Evolutionary conservation across 495 filamentous ascomycete species (phyloP).

Genomic region (Symbiotaphrina buchneri): DNA sequence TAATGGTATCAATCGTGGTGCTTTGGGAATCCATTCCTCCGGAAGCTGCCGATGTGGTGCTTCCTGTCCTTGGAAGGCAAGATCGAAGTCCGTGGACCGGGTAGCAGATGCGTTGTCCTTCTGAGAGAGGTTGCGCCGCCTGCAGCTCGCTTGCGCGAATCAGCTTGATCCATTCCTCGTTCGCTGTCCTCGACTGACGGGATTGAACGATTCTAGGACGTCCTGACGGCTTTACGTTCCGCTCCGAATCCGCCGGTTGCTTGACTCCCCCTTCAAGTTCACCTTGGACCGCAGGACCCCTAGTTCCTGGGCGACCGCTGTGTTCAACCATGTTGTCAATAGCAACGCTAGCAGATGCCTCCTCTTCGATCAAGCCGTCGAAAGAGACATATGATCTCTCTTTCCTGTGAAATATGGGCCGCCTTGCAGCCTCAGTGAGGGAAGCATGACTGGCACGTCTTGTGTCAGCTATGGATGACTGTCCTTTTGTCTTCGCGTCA

Average conservation of each 20-base stretch:
- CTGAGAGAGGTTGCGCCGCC: neutral
- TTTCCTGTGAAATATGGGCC: slow-evolving; percentile 1
- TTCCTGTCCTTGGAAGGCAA: neutral
- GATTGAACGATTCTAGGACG: slow-evolving; percentile 18
- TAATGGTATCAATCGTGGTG: neutral
- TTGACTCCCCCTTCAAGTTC: neutral
- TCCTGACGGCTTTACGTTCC: slow-evolving; percentile 12
- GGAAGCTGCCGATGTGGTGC: slow-evolving; percentile 1
- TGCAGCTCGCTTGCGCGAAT: slow-evolving; percentile 1
- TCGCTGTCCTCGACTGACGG: slow-evolving; percentile 6
- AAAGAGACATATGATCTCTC: neutral
- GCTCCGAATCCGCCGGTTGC: neutral
- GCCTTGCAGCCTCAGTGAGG: slow-evolving; percentile 1
- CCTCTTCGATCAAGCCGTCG: neutral
- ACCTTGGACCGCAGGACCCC: neutral
- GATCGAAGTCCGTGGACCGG: neutral
- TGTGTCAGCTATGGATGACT: no score
- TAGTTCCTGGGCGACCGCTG: neutral
- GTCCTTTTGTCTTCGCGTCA: no score
- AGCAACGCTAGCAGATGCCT: slow-evolving; percentile 1
- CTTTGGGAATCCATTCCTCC: neutral
- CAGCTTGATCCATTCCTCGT: slow-evolving; percentile 2
- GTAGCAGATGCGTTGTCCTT: neutral
- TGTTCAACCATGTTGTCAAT: no score
- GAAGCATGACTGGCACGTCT: no score